Evolutionary conservation across 2,329 filamentous ascomycete species (phyloP).

Genomic region (Cladosporium sp.): DNA sequence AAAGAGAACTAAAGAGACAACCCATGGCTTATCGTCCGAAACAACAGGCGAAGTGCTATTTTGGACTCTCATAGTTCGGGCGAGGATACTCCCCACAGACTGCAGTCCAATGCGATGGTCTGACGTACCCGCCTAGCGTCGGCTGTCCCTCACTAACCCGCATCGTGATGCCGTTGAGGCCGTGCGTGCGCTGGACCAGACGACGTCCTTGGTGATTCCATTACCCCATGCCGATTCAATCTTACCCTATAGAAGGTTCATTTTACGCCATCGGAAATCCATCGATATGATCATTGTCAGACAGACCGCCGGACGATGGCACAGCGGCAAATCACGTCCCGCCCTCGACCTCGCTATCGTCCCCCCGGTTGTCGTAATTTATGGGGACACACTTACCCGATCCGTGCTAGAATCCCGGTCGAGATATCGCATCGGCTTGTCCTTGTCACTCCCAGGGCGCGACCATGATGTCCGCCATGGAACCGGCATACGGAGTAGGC

Average conservation of each 20-base stretch:
- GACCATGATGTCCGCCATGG: background rate
- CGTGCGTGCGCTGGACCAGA: too few relatives aligned
- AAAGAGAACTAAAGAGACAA: too few relatives aligned
- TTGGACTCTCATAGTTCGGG: background rate
- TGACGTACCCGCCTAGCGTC: background rate
- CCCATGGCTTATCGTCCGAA: too few relatives aligned
- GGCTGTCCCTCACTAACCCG: constrained; percentile 9
- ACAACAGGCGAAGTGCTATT: background rate
- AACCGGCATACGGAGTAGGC: background rate
- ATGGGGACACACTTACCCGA: constrained; percentile 12
- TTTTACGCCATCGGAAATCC: constrained; percentile 9
- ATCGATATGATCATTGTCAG: background rate
- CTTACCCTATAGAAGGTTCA: too few relatives aligned
- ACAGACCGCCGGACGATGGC: background rate
- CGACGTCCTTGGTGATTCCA: too few relatives aligned
- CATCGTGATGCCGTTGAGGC: background rate
- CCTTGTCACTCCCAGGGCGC: constrained; percentile 9
- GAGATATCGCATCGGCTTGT: background rate
- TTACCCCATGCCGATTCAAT: too few relatives aligned
- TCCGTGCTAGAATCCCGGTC: constrained; percentile 10
- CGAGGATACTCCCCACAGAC: too few relatives aligned
- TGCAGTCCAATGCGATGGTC: too few relatives aligned
- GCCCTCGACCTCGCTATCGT: too few relatives aligned
- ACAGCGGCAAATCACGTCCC: too few relatives aligned
- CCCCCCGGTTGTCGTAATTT: too few relatives aligned